Base-by-base conservation (phyloP, 225 moss, liverwort and hornwort species). In the Asterella californica region DNA sequence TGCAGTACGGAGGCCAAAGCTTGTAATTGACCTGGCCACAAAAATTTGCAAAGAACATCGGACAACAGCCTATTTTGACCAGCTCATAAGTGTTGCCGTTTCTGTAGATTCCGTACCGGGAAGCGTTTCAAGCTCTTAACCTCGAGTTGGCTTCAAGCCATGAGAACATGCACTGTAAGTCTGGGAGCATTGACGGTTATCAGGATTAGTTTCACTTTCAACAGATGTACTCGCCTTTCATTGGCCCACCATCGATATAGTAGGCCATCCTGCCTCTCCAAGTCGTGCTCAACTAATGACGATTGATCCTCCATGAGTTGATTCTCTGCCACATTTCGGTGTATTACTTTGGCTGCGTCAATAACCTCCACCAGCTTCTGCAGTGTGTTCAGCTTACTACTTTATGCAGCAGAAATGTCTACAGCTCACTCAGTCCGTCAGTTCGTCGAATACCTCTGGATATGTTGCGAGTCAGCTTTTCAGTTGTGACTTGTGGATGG, bases 1-100 rank as follows among this genome's bases (percentile, higher is more conserved):
- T 84, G 89, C 91, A 72, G 4, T 15, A 2, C 85, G 79, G 30
- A 92, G 83, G 70, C 87, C 92, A 19, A n/a, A 78, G 34, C 17
- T 92, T 32, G 89, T 92, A 9, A 6, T 83, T 5, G 92, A 94
- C 22, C 81, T 96, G 75, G 80, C 91, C 5, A 15, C 65, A 11
- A 83, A 67, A 70, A 82, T 89, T 60, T 63, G 83, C 48, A 80
- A 70, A 55, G 82, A 82, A 10, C 84, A 95, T 61, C 90, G 78
- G 15, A 78, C 81, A 30, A 57, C 50, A 24, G 60, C 82, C 7
- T 91, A 87, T 55, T 80, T 90, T 47, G 88, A 93, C 76, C 82
- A 87, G 76, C 80, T 93, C 1, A 77, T 83, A 63, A 57, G 54
- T 60, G 72, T 79, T 32, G 86, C 85, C 6, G 65, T 68, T 61